Conservation (phyloP, 2,329 filamentous ascomycete genomes). For the Cercospora citrullina region DNA sequence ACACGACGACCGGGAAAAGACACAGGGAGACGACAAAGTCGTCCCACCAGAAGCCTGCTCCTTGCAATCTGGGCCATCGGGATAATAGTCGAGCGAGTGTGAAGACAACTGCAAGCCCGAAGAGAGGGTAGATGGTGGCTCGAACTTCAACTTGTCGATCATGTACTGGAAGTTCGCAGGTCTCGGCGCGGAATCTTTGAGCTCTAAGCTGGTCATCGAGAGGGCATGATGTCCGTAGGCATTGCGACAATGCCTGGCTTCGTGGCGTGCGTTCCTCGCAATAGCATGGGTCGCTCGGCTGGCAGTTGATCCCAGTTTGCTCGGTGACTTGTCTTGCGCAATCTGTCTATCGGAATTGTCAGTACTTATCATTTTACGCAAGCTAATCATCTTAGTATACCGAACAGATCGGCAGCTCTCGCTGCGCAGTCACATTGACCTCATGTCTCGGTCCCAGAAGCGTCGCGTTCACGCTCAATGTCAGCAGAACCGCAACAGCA, state of each 20-base stretch:
- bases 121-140: conserved; percentile 9
- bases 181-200: conserved; percentile 7
- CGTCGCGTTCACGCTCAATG: not conserved
- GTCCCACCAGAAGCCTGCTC: conserved; percentile 17
- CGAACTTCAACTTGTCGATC: conserved; percentile 6
- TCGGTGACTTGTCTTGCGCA: not conserved
- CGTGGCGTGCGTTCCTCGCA: conserved; percentile 3
- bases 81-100: conserved; percentile 13
- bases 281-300: conserved; percentile 10
- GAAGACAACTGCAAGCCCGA: conserved; percentile 13
- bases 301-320: conserved; percentile 6
- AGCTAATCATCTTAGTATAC: not conserved
- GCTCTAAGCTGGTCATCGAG: conserved; percentile 10
- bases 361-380: not conserved
- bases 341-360: not conserved
- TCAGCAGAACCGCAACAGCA: not conserved
- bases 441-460: not conserved
- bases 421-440: conserved; percentile 9
- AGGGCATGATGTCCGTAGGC: conserved; percentile 5
- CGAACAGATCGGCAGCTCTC: conserved; percentile 8
- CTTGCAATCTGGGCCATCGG: conserved; percentile 9
- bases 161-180: conserved; percentile 8
- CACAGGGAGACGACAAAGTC: conserved; percentile 14
- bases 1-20: conserved; percentile 8
- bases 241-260: conserved; percentile 3